phyloP scores from a whole-genome alignment of 768 basidiomycete genomes.

The Boletus rex-veris region DNA sequence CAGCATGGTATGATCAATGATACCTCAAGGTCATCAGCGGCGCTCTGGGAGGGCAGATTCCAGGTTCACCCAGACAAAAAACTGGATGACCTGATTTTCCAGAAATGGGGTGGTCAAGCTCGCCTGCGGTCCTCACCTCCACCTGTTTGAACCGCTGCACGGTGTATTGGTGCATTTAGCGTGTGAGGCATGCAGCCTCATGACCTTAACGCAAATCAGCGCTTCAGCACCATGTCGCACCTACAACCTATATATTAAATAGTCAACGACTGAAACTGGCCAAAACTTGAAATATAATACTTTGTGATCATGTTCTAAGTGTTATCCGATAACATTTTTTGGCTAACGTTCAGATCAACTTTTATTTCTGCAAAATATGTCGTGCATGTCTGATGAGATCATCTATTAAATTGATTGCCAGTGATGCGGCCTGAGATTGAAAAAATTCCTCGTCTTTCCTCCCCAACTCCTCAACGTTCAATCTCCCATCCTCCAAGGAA shows the following conservation, averaged over 20 bases:
- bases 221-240: neutral
- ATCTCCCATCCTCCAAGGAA: too few relatives aligned
- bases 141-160: slow-evolving; percentile 33
- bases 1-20: slow-evolving; percentile 53
- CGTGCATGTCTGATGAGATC: too few relatives aligned
- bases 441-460: too few relatives aligned
- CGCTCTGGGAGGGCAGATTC: slow-evolving; percentile 79
- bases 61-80: slow-evolving; percentile 87
- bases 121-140: slow-evolving; percentile 13
- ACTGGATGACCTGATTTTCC: slow-evolving; percentile 52
- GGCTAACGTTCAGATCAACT: too few relatives aligned
- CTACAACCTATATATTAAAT: slow-evolving; percentile 10
- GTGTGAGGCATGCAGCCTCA: neutral
- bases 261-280: neutral
- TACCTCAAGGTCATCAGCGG: slow-evolving; percentile 77
- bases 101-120: slow-evolving; percentile 28
- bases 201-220: neutral
- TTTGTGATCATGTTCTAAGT: too few relatives aligned
- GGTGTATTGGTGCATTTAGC: neutral
- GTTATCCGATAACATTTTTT: too few relatives aligned
- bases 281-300: too few relatives aligned
- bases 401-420: too few relatives aligned
- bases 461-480: too few relatives aligned
- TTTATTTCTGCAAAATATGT: too few relatives aligned
- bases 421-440: too few relatives aligned